Conservation (phyloP, 2,329 filamentous ascomycete species). For the Aspergillus nomiae region DNA sequence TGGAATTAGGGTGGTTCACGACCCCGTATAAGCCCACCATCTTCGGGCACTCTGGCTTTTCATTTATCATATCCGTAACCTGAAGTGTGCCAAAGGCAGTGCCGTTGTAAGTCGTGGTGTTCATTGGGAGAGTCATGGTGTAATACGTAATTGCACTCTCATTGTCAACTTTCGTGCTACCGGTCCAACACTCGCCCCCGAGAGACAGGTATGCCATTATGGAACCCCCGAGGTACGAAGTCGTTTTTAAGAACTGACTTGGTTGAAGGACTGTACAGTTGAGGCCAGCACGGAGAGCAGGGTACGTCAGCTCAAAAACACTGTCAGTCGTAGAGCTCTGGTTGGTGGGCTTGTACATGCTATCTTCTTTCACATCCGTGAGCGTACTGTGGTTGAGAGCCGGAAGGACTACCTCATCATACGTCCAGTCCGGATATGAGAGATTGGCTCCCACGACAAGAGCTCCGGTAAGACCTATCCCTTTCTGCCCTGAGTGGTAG, state of each 20-base stretch:
- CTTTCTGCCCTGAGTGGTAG: conserved; percentile 20
- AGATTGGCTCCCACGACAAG: conserved; percentile 30
- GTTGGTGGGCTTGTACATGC: background rate
- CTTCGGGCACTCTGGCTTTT: background rate
- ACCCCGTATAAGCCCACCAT: conserved; percentile 13
- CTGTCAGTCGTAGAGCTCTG: background rate
- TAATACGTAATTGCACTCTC: background rate
- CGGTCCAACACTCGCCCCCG: background rate
- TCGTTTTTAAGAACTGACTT: background rate
- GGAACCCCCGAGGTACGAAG: fast-evolving
- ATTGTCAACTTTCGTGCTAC: background rate
- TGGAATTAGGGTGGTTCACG: conserved; percentile 9
- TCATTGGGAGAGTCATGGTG: background rate
- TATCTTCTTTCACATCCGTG: conserved; percentile 13
- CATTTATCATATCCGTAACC: background rate
- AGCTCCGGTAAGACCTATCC: conserved; percentile 25
- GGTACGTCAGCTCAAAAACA: background rate
- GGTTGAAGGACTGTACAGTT: background rate
- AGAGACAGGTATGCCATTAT: background rate
- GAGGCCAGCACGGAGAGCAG: conserved; percentile 5
- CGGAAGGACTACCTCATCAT: conserved; percentile 31
- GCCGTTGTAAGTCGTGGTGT: background rate
- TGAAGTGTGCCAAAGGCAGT: conserved; percentile 5
- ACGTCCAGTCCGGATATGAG: conserved; percentile 36
- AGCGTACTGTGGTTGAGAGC: conserved; percentile 14